Base-by-base conservation (phyloP, 2,329 filamentous ascomycete species). In the Penicillium digitatum region DNA sequence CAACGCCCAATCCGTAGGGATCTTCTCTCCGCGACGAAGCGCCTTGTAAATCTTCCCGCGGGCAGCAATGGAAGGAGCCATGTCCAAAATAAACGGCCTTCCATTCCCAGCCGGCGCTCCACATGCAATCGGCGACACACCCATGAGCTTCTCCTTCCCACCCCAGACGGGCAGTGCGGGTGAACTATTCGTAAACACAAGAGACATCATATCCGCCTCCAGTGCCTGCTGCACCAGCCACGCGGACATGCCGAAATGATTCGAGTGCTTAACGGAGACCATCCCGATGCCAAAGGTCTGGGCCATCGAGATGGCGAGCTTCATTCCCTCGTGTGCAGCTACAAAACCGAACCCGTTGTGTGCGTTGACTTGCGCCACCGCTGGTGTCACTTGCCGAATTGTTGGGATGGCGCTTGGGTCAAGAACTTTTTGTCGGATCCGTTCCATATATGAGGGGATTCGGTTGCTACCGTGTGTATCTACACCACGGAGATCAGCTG, bases 231-330 rank as follows among this genome's bases (percentile, higher is more conserved):
- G 86, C 11, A 91, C 88, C 0, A 91, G 68, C 87, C 88, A 93
- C 0, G 89, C 89, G 3, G 82, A 82, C 89, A 94, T 94, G 51
- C 89, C 89, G 65, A 89, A 92, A 70, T 93, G 88, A 64, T 93
- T 93, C 38, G 85, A 88, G 72, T 87, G 86, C 70, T 86, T 88
- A 66, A 93, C 78, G 55, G 82, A 84, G 0, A 87, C 87, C 81
- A 94, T 85, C 26, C 89, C 89, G 59, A 93, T 88, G 12, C 88
- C 88, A 64, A 70, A 77, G 1, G 63, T 85, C 24, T 76, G 72
- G 0, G 88, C 88, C 73, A 87, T 85, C 10, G 82, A 78, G 43
- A 91, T 83, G 0, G 88, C 88, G 0, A 79, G 78, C 0, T 72
- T 69, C 85, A 93, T 92, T 26, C 81, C 88, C 52, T 73, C 65